Evolutionary conservation across 2,329 filamentous ascomycete species (phyloP).

Genomic region (Sarocladiaceae sp.): DNA sequence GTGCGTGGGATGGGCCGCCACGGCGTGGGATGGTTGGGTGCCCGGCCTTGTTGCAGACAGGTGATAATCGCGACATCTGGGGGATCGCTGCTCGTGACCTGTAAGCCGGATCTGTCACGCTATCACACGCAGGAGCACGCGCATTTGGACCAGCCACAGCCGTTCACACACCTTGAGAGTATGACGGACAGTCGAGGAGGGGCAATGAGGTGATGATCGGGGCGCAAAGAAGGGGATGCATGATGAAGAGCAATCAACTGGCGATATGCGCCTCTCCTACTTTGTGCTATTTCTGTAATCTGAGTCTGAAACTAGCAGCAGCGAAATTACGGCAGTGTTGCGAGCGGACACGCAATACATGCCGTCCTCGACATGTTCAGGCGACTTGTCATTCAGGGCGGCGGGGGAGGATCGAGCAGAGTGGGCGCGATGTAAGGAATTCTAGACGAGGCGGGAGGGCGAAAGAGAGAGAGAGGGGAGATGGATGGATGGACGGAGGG

Average conservation of each 20-base stretch:
- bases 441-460: slow-evolving; percentile 1
- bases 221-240: neutral
- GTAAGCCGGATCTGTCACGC: neutral
- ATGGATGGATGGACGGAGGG: no score
- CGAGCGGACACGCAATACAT: slow-evolving; percentile 3
- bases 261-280: neutral
- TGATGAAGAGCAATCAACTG: neutral
- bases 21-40: neutral
- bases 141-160: slow-evolving; percentile 2
- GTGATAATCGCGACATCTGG: slow-evolving; percentile 4
- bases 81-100: neutral
- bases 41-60: neutral
- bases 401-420: neutral
- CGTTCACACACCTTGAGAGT: neutral
- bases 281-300: neutral
- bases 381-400: neutral
- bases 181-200: neutral
- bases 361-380: neutral
- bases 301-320: slow-evolving; percentile 2
- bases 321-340: slow-evolving; percentile 1
- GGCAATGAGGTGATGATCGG: no score
- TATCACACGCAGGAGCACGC: neutral
- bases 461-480: neutral
- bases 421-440: slow-evolving; percentile 4
- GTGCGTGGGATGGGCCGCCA: slow-evolving; percentile 5